These are phyloP conservation scores for Globisporangium abappressorium DNA, from an alignment of 352 stramenopile genomes.

Conservation along the genomic window DNA sequence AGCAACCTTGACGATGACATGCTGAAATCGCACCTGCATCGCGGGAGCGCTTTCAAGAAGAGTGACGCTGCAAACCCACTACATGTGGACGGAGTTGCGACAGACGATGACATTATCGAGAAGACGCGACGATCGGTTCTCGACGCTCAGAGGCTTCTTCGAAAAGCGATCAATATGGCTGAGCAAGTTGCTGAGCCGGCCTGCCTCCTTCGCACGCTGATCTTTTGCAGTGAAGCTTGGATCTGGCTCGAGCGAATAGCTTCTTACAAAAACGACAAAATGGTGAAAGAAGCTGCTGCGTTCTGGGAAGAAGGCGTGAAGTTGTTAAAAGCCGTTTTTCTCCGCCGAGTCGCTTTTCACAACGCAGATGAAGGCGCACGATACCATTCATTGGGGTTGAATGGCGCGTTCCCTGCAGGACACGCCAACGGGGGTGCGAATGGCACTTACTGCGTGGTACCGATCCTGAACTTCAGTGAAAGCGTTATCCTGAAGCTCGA, in stretches of 20 bases:
- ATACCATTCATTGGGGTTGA: background rate
- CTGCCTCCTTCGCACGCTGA: slow-evolving; percentile 56
- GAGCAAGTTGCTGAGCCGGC: slow-evolving; percentile 63
- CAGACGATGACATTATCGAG: slow-evolving; percentile 53
- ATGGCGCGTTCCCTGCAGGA: slow-evolving; percentile 3
- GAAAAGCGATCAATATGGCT: slow-evolving; percentile 53
- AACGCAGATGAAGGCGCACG: slow-evolving; percentile 17
- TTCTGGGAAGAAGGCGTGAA: slow-evolving; percentile 82
- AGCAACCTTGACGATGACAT: slow-evolving; percentile 66
- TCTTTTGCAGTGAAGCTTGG: slow-evolving; percentile 70
- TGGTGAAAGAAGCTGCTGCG: slow-evolving; percentile 67
- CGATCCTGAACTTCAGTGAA: slow-evolving; percentile 83
- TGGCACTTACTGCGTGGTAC: slow-evolving; percentile 64
- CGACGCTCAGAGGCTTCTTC: slow-evolving; percentile 65
- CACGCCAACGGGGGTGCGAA: slow-evolving; percentile 16
- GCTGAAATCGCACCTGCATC: slow-evolving; percentile 28
- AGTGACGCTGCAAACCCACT: background rate
- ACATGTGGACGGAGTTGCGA: background rate
- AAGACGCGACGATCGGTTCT: slow-evolving; percentile 57
- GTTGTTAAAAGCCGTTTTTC: slow-evolving; percentile 73
- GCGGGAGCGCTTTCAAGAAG: slow-evolving; percentile 11
- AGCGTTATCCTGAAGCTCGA: slow-evolving; percentile 70
- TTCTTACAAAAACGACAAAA: slow-evolving; percentile 75
- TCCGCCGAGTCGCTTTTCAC: slow-evolving; percentile 74
- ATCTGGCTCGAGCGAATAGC: slow-evolving; percentile 73